Evolutionary conservation across 2,329 filamentous ascomycete genomes (phyloP).

Genomic region (Fusarium nanum): DNA sequence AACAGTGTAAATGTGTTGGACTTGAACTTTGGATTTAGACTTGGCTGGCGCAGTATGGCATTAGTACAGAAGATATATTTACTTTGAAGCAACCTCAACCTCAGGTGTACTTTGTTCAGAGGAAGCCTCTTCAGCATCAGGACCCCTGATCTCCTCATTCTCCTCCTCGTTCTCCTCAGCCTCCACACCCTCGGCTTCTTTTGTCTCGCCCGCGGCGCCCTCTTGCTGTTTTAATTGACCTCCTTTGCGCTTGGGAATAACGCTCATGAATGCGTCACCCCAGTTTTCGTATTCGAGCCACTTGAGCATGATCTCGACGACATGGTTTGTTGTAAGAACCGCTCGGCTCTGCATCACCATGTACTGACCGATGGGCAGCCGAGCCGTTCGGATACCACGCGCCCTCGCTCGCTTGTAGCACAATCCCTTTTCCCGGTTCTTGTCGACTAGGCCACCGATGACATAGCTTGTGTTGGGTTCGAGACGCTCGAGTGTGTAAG

Average conservation of each 20-base stretch:
- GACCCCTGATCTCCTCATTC: constrained; percentile 47
- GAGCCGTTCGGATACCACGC: constrained; percentile 84
- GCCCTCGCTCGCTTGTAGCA: constrained; percentile 86
- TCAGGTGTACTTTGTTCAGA: constrained; percentile 10
- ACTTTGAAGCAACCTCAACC: constrained; percentile 21
- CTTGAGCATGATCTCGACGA: constrained; percentile 93
- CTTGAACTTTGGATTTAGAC: constrained; percentile 29
- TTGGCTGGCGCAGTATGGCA: constrained; percentile 37
- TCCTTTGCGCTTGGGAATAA: constrained; percentile 92
- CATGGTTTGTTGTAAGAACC: constrained; percentile 93
- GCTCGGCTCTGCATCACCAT: constrained; percentile 89
- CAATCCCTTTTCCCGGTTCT: constrained; percentile 94
- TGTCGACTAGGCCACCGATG: constrained; percentile 93
- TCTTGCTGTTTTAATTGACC: constrained; percentile 69
- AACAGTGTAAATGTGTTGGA: constrained; percentile 37
- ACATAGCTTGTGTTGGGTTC: constrained; percentile 93
- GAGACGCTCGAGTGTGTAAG: constrained; percentile 82
- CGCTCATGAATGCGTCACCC: constrained; percentile 87
- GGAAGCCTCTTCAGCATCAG: constrained; percentile 6
- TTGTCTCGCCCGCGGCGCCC: constrained; percentile 36
- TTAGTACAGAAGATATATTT: constrained; percentile 29
- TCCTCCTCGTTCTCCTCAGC: constrained; percentile 48
- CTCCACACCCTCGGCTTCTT: constrained; percentile 39
- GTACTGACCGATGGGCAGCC: constrained; percentile 93
- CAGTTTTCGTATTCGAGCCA: constrained; percentile 94